A percentile compares a stretch with the other conserved stretches of the same genome.
These are phyloP conservation scores for Clavariopsis aquatica DNA, from an alignment of 495 filamentous ascomycete genomes.

Conservation along the genomic window DNA sequence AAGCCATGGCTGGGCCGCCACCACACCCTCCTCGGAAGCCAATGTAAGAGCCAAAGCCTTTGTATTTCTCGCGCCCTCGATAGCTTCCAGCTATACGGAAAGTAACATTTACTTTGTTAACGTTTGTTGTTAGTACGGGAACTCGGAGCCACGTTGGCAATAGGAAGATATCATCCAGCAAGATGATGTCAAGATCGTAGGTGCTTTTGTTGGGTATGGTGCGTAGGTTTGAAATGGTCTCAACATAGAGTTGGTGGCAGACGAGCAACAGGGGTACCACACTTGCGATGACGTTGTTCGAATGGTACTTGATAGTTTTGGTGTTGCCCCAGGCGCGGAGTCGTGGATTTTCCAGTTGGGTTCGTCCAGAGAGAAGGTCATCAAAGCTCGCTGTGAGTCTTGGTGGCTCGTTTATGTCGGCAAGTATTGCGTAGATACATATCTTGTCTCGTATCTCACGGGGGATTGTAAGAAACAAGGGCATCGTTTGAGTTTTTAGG, in stretches of 20 bases:
- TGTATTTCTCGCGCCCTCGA: background rate
- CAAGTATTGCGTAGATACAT: too few species aligned
- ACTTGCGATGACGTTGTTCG: background rate
- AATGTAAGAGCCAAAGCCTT: background rate
- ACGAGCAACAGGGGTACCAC: background rate
- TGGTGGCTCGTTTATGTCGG: too few species aligned
- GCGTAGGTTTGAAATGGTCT: background rate
- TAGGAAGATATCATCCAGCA: slow-evolving; percentile 13
- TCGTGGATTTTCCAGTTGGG: too few species aligned
- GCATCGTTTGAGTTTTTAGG: too few species aligned
- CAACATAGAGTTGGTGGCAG: slow-evolving; percentile 1
- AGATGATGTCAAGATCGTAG: slow-evolving; percentile 8
- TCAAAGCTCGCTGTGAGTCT: too few species aligned
- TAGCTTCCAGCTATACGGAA: background rate
- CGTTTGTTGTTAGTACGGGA: background rate
- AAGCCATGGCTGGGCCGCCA: background rate
- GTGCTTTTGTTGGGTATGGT: background rate
- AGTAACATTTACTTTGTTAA: background rate
- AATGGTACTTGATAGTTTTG: background rate
- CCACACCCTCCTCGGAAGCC: background rate
- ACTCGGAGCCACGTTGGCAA: background rate
- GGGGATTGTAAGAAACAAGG: too few species aligned
- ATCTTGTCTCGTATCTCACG: too few species aligned
- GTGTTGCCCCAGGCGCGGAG: background rate
- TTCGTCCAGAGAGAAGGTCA: too few species aligned